Evolutionary conservation across 2,329 filamentous ascomycete genomes (phyloP), one percentile per base, ranked within the genome.

Genomic region (Fusarium sp.): DNA sequence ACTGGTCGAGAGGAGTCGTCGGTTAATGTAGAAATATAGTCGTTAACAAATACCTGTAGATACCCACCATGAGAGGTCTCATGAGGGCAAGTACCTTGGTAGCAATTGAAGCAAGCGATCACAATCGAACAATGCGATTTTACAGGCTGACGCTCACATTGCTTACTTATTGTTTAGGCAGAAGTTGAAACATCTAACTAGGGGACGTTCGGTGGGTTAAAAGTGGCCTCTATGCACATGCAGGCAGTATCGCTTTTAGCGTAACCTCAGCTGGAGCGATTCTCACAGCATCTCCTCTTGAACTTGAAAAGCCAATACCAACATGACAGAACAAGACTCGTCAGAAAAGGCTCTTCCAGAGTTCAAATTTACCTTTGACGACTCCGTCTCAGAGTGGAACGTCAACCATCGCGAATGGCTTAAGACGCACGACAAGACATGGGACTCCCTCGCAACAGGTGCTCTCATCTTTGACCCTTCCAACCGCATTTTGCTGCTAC

Each of bases 401-500:
- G 53, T 76, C 22, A 67, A 71, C 16, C 66, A 66, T 30, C 66
- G 71, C 20, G 66, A 74, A 62, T 78, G 76, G 76, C 66, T 78
- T 29, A 66, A 54, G 20, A 57, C 29, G 8, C 57, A 76, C 44
- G 24, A 73, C 14, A 77, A 77, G 51, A 60, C 66, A 10, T 79
- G 75, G 66, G 69, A 78, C 56, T 77, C 78, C 40, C 51, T 82
- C 18, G 77, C 77, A 16, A 75, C 76, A 6, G 75, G 75, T 54
- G 77, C 79, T 18, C 70, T 82, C 46, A 77, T 83, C 63, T 81
- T 82, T 61, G 71, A 80, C 73, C 18, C 68, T 42, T 42, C 69
- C 9, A 59, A 73, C 57, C 77, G 78, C 40, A 74, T 86, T 49
- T 82, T 86, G 3, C 81, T 87, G 22, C 70, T 86, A 12, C 84